Base-by-base conservation (phyloP, 306 rosid species). In the Pyrus bretschneideri region DNA sequence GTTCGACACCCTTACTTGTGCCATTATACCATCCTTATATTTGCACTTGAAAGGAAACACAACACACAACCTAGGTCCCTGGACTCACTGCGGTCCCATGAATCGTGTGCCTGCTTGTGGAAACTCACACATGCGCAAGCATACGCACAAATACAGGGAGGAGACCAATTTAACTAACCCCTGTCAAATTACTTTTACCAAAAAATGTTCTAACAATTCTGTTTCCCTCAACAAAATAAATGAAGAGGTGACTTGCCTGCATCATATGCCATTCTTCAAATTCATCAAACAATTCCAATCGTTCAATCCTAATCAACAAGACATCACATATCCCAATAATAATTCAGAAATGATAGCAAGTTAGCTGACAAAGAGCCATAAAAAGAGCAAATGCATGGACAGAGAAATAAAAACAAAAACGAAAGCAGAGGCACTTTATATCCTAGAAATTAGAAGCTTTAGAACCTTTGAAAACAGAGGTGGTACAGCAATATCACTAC, bases 231-330 rank as follows among this genome's bases (percentile, higher is more conserved):
- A 78, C 17, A 74, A 77, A 25, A 78, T 54, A 57, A 68, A 77
- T 49, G 57, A 73, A 67, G 44, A 55, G 70, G 35, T 18, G 82
- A 83, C 88, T 90, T 81, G 86, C 97, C 96, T 90, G 97, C 97
- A 95, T 95, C 99, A 95, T 90, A 87, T 95, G 82, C 97, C 97
- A 95, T 85, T 95, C 97, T 85, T 94, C 99, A 83, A 95, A 95
- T 89, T 95, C 97, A 79, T 95, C 97, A 67, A 92, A 92, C 83
- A 91, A 78, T 84, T 95, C 97, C 85, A 95, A 85, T 83, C 99
- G 88, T 83, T 95, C 99, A 70, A 91, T 95, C 96, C 97, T 91
- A 69, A 81, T 67, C 70, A 62, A 80, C 46, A 82, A 73, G 82
- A 76, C 19, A 44, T 71, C 67, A 73, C 69, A 78, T 74, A 80